Evolutionary conservation across 176 grass and related monocot species (phyloP).

Genomic region (Hordeum vulgare): MorexV3_pseudomolecules_assembly NC_058518.1:510009073-510009572

Average conservation of each 20-base stretch:
- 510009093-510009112: slow-evolving; percentile 40
- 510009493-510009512: too few relatives aligned
- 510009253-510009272: neutral
- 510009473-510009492: too few relatives aligned
- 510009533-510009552: too few relatives aligned
- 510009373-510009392: neutral
- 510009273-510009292: slow-evolving; percentile 26
- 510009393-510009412: slow-evolving; percentile 9
- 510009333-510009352: slow-evolving; percentile 68
- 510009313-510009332: slow-evolving; percentile 82
- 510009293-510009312: slow-evolving; percentile 52
- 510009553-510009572: too few relatives aligned
- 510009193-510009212: neutral
- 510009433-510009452: neutral
- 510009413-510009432: neutral
- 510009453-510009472: too few relatives aligned
- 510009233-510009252: slow-evolving; percentile 28
- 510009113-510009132: neutral
- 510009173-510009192: neutral
- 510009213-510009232: neutral
- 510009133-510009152: neutral
- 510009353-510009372: slow-evolving; percentile 60
- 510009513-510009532: too few relatives aligned
- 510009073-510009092: slow-evolving; percentile 55
- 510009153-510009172: too few relatives aligned